Percentiles rank a stretch among this genome's conserved stretches.
phyloP scores from a whole-genome alignment of 2,329 filamentous ascomycete genomes.

The Endocalyx cinctus region DNA sequence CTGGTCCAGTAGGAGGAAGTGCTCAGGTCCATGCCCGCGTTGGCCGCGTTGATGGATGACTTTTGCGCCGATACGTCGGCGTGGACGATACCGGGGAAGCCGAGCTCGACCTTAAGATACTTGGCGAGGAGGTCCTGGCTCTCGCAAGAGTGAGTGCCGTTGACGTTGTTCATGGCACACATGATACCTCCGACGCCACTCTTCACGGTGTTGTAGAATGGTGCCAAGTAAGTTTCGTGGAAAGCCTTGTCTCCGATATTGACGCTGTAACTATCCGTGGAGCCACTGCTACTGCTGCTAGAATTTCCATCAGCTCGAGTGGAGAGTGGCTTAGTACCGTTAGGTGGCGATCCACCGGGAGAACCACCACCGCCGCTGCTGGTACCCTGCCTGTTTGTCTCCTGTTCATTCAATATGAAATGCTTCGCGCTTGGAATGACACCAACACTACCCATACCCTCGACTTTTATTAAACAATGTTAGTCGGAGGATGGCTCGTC shows the following conservation, averaged over 20 bases:
- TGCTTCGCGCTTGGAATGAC: slow-evolving; percentile 7
- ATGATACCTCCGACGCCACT: slow-evolving; percentile 16
- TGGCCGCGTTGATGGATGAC: slow-evolving; percentile 19
- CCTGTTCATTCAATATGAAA: slow-evolving; percentile 10
- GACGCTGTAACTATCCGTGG: slow-evolving; percentile 4
- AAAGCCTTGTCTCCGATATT: slow-evolving; percentile 19
- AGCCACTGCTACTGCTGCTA: not conserved
- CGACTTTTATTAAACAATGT: no score
- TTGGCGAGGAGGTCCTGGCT: slow-evolving; percentile 15
- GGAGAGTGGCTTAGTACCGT: not conserved
- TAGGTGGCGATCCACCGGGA: slow-evolving; percentile 1
- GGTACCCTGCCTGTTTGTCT: slow-evolving; percentile 7
- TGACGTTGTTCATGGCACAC: slow-evolving; percentile 22
- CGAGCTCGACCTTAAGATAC: slow-evolving; percentile 23
- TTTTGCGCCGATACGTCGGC: slow-evolving; percentile 17
- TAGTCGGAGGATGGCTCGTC: no score
- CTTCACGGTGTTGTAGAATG: slow-evolving; percentile 16
- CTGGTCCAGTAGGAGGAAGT: slow-evolving; percentile 2
- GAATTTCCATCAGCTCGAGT: not conserved
- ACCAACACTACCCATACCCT: no score
- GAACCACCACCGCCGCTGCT: not conserved
- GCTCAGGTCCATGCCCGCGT: slow-evolving; percentile 20
- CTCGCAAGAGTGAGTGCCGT: slow-evolving; percentile 19
- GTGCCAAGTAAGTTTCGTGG: slow-evolving; percentile 21
- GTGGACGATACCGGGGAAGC: slow-evolving; percentile 20